Percentiles rank a stretch among this genome's conserved stretches.
These are phyloP conservation scores for Agrostemma githago DNA, from an alignment of 148 eudicot species.

Conservation along the genomic window DNA sequence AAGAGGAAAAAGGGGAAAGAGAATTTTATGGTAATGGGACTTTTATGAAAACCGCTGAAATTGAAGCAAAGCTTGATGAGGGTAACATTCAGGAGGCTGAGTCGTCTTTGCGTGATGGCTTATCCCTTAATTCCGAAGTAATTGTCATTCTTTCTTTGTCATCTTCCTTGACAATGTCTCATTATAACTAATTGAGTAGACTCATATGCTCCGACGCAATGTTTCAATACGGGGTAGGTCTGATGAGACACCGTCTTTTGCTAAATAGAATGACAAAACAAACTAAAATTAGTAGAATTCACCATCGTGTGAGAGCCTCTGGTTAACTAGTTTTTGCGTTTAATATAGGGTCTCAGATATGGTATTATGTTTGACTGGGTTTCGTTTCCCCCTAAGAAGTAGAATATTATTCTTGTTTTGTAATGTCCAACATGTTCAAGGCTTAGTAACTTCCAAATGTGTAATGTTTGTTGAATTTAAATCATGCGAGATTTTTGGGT, in stretches of 20 bases:
- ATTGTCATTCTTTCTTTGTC: conserved; percentile 6
- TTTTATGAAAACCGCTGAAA: conserved; percentile 55
- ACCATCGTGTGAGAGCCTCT: too few relatives aligned
- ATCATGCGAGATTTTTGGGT: not conserved
- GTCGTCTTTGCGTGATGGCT: conserved; percentile 81
- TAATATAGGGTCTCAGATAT: too few relatives aligned
- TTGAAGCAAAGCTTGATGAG: conserved; percentile 80
- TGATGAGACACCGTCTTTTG: too few relatives aligned
- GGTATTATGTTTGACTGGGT: too few relatives aligned
- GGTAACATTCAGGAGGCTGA: conserved; percentile 92
- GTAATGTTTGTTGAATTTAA: not conserved
- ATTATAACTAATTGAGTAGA: too few relatives aligned
- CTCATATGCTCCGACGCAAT: too few relatives aligned
- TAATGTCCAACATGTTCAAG: not conserved
- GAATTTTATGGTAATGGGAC: conserved; percentile 74
- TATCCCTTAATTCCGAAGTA: conserved; percentile 95
- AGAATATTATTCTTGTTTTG: too few relatives aligned
- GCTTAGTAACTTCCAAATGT: not conserved
- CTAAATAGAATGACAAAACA: too few relatives aligned
- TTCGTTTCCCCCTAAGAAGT: too few relatives aligned
- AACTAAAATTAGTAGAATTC: too few relatives aligned
- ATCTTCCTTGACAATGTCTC: not conserved
- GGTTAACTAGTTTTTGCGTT: too few relatives aligned
- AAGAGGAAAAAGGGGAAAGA: conserved; percentile 41
- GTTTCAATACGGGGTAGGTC: too few relatives aligned